Percentiles rank a stretch among this genome's conserved stretches.
Evolutionary conservation across 1,284 basidiomycete genomes (phyloP).

Genomic region (Pseudozyma thailandica): DNA sequence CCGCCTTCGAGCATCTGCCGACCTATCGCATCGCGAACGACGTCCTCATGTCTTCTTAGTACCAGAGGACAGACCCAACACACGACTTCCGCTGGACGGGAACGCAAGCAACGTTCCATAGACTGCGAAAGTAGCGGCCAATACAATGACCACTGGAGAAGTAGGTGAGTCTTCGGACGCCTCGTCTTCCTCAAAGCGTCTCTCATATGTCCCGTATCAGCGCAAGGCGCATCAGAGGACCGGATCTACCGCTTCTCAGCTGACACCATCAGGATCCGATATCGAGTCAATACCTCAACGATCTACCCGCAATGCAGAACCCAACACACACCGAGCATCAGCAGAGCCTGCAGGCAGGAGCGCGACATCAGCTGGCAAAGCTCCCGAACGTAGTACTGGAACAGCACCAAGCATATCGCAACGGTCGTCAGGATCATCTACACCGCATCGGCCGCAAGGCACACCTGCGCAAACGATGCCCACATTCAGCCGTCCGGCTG

Average conservation of each 20-base stretch:
- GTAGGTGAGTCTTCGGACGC: conserved; percentile 9
- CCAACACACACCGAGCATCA: conserved; percentile 7
- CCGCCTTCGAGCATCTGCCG: too few relatives aligned
- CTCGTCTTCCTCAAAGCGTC: conserved; percentile 32
- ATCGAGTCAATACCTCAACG: not conserved
- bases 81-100: too few relatives aligned
- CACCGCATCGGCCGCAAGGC: conserved; percentile 10
- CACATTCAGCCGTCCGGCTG: conserved; percentile 13
- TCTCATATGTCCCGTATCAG: conserved; percentile 46
- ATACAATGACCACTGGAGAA: conserved; percentile 23
- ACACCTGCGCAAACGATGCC: conserved; percentile 10
- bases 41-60: not conserved
- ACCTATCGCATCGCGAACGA: too few relatives aligned
- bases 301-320: not conserved
- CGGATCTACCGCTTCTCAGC: conserved; percentile 26
- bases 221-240: conserved; percentile 34
- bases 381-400: not conserved
- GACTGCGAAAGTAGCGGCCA: too few relatives aligned
- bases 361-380: not conserved
- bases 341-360: not conserved
- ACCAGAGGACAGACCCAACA: too few relatives aligned
- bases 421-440: conserved; percentile 5
- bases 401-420: not conserved
- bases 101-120: too few relatives aligned
- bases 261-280: not conserved